Percentiles rank a stretch among this genome's conserved stretches.
phyloP scores from a whole-genome alignment of 1,284 basidiomycete genomes.

The Mycocalia duriaeana region DNA sequence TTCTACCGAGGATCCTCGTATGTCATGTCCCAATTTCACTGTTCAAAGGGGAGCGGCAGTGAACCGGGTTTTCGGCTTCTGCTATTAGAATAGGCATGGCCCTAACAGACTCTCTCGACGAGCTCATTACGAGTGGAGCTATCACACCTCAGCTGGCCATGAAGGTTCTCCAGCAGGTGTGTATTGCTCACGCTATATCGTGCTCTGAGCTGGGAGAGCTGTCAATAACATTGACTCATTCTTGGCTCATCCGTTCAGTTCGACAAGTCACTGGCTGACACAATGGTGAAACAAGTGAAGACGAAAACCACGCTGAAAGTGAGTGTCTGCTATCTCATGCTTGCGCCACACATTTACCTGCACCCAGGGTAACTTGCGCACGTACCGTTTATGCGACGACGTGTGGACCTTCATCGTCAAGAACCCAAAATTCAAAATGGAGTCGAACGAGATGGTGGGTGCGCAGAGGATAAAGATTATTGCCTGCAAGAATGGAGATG shows the following conservation, averaged over 20 bases:
- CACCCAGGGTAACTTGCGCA: constrained; percentile 79
- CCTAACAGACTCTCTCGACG: constrained; percentile 97
- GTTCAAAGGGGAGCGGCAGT: background rate
- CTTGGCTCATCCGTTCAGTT: constrained; percentile 52
- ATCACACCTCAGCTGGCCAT: constrained; percentile 97
- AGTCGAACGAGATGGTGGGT: constrained; percentile 77
- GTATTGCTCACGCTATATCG: constrained; percentile 16
- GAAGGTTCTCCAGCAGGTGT: constrained; percentile 92
- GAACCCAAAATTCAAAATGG: constrained; percentile 91
- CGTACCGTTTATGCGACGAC: constrained; percentile 93
- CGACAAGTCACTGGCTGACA: constrained; percentile 90
- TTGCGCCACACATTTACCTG: background rate
- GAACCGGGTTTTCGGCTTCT: constrained; percentile 5
- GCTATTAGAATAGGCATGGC: constrained; percentile 86
- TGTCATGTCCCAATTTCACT: constrained; percentile 27
- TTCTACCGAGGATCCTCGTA: constrained; percentile 88
- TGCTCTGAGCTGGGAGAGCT: background rate
- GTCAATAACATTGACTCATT: background rate
- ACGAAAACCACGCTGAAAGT: constrained; percentile 89
- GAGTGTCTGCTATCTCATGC: constrained; percentile 14
- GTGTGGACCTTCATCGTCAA: constrained; percentile 97
- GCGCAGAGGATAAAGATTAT: constrained; percentile 89
- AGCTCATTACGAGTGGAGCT: constrained; percentile 94
- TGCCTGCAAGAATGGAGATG: constrained; percentile 90
- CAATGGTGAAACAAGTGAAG: constrained; percentile 87